Evolutionary conservation across 225 moss, liverwort and hornwort genomes (phyloP).

Genomic region (Lunularia cruciata): DNA sequence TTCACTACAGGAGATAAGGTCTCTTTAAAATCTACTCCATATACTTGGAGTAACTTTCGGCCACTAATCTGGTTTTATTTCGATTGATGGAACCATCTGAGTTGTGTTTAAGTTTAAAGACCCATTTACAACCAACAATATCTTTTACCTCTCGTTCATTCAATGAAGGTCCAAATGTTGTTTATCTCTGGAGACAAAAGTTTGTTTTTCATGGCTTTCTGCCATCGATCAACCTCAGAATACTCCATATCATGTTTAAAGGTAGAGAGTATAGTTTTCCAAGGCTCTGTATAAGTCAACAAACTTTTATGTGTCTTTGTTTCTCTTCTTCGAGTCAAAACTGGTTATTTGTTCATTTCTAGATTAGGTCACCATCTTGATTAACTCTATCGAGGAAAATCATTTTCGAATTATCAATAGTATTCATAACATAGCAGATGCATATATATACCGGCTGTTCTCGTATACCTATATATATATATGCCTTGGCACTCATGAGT

Average conservation of each 20-base stretch:
- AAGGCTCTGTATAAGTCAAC: too few species aligned
- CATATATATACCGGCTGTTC: too few species aligned
- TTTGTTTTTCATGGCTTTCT: not conserved
- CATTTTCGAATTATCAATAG: too few species aligned
- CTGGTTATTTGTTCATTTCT: too few species aligned
- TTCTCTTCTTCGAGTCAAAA: too few species aligned
- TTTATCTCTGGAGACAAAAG: not conserved
- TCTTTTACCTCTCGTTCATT: not conserved
- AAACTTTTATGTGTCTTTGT: too few species aligned
- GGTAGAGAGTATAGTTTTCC: too few species aligned
- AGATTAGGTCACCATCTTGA: too few species aligned
- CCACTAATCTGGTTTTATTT: not conserved
- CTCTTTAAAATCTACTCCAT: not conserved
- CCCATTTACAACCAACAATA: not conserved
- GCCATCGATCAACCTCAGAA: not conserved
- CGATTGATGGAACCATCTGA: not conserved
- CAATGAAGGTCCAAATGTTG: not conserved
- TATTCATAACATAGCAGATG: too few species aligned
- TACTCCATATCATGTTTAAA: not conserved
- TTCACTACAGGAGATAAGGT: not conserved
- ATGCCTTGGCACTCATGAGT: too few species aligned
- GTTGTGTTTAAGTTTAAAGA: not conserved
- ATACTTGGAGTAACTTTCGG: not conserved
- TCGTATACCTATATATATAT: too few species aligned
- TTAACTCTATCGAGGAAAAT: too few species aligned